These are phyloP conservation scores for Fibroporia radiculosa DNA, from an alignment of 768 basidiomycete species.

Conservation along the genomic window DNA sequence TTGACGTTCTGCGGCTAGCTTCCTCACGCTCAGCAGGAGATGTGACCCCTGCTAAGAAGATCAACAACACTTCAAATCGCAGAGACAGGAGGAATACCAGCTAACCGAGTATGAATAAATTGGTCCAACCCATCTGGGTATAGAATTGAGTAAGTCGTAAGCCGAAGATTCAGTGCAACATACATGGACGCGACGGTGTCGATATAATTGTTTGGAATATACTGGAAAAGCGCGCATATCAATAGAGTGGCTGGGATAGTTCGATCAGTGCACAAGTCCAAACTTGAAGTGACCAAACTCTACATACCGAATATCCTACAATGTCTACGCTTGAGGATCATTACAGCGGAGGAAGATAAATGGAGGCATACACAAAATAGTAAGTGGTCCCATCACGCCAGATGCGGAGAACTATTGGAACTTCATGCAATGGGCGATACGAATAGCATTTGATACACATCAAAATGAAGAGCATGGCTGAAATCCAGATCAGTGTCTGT, in stretches of 20 bases:
- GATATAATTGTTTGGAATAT: neutral
- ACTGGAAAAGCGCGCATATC: constrained; percentile 4
- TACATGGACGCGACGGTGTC: constrained; percentile 3
- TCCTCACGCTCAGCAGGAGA: constrained; percentile 14
- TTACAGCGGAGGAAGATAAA: constrained; percentile 4
- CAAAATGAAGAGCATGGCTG: constrained; percentile 12
- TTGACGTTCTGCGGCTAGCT: constrained; percentile 9
- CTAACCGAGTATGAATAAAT: constrained; percentile 16
- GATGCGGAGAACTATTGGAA: constrained; percentile 9
- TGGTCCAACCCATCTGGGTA: constrained; percentile 13
- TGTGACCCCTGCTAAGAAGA: constrained; percentile 12
- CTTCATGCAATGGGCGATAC: constrained; percentile 9
- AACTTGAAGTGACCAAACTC: no score
- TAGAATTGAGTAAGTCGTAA: neutral
- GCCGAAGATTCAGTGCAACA: neutral
- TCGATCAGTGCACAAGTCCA: neutral
- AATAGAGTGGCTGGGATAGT: constrained; percentile 4
- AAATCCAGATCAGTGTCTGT: neutral
- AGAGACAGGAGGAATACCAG: constrained; percentile 1
- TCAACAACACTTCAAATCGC: neutral
- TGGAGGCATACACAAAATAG: constrained; percentile 8
- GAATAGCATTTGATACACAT: constrained; percentile 11
- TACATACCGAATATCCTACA: constrained; percentile 8
- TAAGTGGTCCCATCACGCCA: constrained; percentile 12
- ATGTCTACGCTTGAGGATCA: neutral